Evolutionary conservation across 2,329 filamentous ascomycete species (phyloP), one percentile per base, ranked within the genome.

Genomic region (Trichoderma citrinoviride): DNA sequence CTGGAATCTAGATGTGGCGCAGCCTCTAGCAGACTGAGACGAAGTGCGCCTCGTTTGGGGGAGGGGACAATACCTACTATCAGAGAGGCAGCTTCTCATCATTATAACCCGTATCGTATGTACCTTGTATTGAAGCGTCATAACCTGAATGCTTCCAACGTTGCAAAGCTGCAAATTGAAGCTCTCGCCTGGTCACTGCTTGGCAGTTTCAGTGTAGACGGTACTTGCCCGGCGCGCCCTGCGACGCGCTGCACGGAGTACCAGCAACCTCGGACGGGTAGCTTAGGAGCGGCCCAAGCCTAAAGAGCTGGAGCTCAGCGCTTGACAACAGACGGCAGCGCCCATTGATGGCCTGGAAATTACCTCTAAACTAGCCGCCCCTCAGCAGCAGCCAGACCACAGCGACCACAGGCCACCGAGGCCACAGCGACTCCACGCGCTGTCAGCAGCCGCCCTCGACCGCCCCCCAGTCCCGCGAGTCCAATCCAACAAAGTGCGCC

Each of bases 281-380:
- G 33, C 33, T 37, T 47, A 43, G 29, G 33, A 57, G 53, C 61
- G 53, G 61, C 61, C 61, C 53, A 57, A 57, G 43, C 61, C 52
- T 37, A 37, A 37, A 37, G 33, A 50, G 25, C 41, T 41, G 55
- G 40, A 54, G 54, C 52, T 37, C 33, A 37, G 33, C 33, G 14
- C 33, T 37, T 37, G 33, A 37, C n/a, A n/a, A n/a, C n/a, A n/a
- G n/a, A 49, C 53, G 44, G 40, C 50, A 65, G 53, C 53, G 62
- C 62, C 37, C 62, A 65, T 60, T 55, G 62, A 54, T 54, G 63
- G 54, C 56, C 63, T 65, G 63, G 63, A 65, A 65, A 65, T 65
- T 61, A 61, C 52, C 56, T 54, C 55, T 37, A 61, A 65, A 65
- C 56, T 65, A 65, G 56, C 55, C 63, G 63, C 63, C 56, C 63